Evolutionary conservation across 2,329 filamentous ascomycete genomes (phyloP).

Genomic region (Penicillium sp.): DNA sequence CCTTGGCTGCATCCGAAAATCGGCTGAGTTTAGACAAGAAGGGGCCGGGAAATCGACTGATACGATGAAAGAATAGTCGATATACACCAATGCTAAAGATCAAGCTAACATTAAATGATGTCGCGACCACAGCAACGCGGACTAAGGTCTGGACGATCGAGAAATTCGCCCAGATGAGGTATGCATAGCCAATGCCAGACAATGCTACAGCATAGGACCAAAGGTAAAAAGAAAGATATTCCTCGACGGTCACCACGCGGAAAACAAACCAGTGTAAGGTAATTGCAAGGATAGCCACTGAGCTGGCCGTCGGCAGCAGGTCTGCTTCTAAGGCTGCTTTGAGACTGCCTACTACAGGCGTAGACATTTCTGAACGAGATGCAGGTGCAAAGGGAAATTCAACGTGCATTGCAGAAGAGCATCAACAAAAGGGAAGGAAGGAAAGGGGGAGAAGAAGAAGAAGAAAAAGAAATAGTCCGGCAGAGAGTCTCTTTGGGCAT

Average conservation of each 20-base stretch:
- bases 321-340: background rate
- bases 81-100: slow-evolving; percentile 7
- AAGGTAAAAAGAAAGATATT: background rate
- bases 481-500: too few relatives aligned
- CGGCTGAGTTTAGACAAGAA: slow-evolving; percentile 18
- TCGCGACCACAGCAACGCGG: background rate
- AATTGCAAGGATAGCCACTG: background rate
- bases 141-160: background rate
- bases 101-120: background rate
- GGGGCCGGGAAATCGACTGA: slow-evolving; percentile 13
- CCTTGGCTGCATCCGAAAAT: slow-evolving; percentile 23
- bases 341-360: background rate
- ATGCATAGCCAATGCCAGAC: background rate
- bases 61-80: slow-evolving; percentile 13
- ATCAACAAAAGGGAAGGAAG: background rate
- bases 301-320: background rate
- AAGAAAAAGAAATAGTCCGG: background rate
- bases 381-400: background rate
- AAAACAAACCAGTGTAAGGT: slow-evolving; percentile 3
- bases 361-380: background rate
- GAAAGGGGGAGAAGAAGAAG: background rate
- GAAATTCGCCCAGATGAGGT: background rate
- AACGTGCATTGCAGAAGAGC: background rate
- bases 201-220: background rate
- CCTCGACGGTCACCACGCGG: background rate